Evolutionary conservation across 495 filamentous ascomycete genomes (phyloP), one percentile per base, ranked within the genome.

Genomic region (Penicillium pulvis): DNA sequence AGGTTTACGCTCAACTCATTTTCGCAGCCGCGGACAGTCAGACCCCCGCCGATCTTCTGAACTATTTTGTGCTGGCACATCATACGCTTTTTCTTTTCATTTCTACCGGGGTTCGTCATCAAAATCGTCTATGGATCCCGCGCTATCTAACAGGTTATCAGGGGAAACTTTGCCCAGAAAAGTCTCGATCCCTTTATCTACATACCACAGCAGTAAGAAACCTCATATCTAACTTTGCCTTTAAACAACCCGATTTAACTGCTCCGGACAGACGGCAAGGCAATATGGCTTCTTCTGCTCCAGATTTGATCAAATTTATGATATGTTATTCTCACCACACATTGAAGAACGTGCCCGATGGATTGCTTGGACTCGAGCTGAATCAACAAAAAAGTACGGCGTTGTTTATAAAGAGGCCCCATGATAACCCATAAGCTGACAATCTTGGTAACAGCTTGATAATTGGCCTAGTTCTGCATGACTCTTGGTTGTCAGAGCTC

Each of bases 391-490:
- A 46, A 53, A 52, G 56, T 58, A 44, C 23, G 12, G 1, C 41
- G 10, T 23, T 14, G 1, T n/a, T 39, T 24, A 3, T 56, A n/a
- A 23, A 28, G 6, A 28, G 28, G 6, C 28, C 28, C 28, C 31
- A 42, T 51, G 47, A 57, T 30, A 42, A 20, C 11, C 47, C 20
- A 23, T 23, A 28, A 28, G 41, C 31, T 4, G 1, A 17, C 20
- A 57, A 49, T 26, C 23, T 26, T 14, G 10, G 4, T 20, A 49
- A 23, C n/a, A 55, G 53, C n/a, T 10, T 60, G 39, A 60, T 60
- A 7, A 51, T 60, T 30, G 58, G 58, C 31, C 41, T 60, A 9
- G n/a, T 56, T 30, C 31, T 60, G 8, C 58, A 60, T 17, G 58
- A 60, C 23, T 39, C 58, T 8, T 60, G 58, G 58, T 47, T 60